Evolutionary conservation across 1,284 basidiomycete genomes (phyloP), one percentile per base, ranked within the genome.

Genomic region (Xanthoconium separans): DNA sequence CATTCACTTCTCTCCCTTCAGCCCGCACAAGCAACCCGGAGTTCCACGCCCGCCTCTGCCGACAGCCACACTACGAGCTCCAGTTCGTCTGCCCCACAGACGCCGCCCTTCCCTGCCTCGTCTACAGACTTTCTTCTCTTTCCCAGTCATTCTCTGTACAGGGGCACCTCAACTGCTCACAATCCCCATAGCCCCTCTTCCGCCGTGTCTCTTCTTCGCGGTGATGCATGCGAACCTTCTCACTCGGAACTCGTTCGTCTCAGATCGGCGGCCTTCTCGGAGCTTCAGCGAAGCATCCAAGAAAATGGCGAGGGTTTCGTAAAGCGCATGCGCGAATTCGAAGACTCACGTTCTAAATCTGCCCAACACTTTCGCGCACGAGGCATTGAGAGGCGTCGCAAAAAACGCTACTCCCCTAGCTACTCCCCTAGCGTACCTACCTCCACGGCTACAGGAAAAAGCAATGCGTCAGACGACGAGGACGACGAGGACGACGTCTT

Each of bases 241-340:
- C 47, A 65, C 42, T 69, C 63, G 9, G 76, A 80, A 51, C 70
- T 83, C 12, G 71, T 69, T 40, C 75, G 72, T 37, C 69, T 87
- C 52, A 79, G 81, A 52, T 81, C 84, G 1, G 75, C 75, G 55
- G 87, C 87, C 6, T 85, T 87, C 59, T 76, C 76, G 65, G 84
- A 87, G 58, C 75, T 89, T 33, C 81, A 77, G 47, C 75, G 77
- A 61, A 85, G 79, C 56, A 75, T 89, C 24, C 73, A 74, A 36
- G 81, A 86, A 60, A 81, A 75, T 57, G 84, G 82, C 29, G 85
- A 88, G 61, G 80, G 82, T 13, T 76, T 89, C 45, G 77, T 89
- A n/a, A 78, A 74, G 51, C 82, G 84, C 51, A 89, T 89, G 86
- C 83, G 83, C 52, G 82, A 87, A 58, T 84, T 81, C 64, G 86